Evolutionary conservation across 2,329 filamentous ascomycete genomes (phyloP).

Genomic region (Harringtonia aguacate): DNA sequence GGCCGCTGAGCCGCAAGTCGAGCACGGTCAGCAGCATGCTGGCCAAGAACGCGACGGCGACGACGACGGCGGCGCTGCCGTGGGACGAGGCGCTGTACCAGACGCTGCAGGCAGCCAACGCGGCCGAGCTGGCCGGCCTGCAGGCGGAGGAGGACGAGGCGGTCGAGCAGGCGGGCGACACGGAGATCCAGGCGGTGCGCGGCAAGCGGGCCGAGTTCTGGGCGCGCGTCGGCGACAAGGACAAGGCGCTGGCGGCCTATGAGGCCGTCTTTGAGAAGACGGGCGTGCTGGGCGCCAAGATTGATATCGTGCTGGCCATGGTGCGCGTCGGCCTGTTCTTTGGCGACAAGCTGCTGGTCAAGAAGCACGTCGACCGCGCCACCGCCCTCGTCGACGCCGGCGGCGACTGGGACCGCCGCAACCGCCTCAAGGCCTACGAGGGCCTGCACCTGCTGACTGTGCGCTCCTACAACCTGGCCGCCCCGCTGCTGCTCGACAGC

Average conservation of each 20-base stretch:
- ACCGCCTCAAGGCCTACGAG: slow-evolving; percentile 97
- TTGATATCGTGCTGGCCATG: slow-evolving; percentile 92
- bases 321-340: slow-evolving; percentile 95
- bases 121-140: slow-evolving; percentile 62
- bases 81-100: slow-evolving; percentile 91
- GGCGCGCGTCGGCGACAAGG: slow-evolving; percentile 94
- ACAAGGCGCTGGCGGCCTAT: slow-evolving; percentile 86
- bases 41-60: slow-evolving; percentile 51
- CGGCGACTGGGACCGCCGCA: slow-evolving; percentile 96
- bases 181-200: slow-evolving; percentile 82
- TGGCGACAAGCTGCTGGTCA: slow-evolving; percentile 81
- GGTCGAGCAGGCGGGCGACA: slow-evolving; percentile 90
- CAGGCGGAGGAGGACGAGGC: slow-evolving; percentile 90
- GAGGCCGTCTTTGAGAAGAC: slow-evolving; percentile 95
- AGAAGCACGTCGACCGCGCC: slow-evolving; percentile 87
- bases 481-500: slow-evolving; percentile 89
- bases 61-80: slow-evolving; percentile 56
- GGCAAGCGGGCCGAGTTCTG: slow-evolving; percentile 96
- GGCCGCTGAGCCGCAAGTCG: slow-evolving; percentile 55
- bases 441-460: slow-evolving; percentile 87
- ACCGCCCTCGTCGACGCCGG: slow-evolving; percentile 85
- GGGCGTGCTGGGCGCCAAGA: slow-evolving; percentile 92
- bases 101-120: slow-evolving; percentile 64
- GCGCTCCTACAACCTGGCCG: slow-evolving; percentile 80
- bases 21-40: slow-evolving; percentile 68